These are phyloP conservation scores for Botrytis aclada DNA, from an alignment of 2,329 filamentous ascomycete genomes.

Conservation along the genomic window DNA sequence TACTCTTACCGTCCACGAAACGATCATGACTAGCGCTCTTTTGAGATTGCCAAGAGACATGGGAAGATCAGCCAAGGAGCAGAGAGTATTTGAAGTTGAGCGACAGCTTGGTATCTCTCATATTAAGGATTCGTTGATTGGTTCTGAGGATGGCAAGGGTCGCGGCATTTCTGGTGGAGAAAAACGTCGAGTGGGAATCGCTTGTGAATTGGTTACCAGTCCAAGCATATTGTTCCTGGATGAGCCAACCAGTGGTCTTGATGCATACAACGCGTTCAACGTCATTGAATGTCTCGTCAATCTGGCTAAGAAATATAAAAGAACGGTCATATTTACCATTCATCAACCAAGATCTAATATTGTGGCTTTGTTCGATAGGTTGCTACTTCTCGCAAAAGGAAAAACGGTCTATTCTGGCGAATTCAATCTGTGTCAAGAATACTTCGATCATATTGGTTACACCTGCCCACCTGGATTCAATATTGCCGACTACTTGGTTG, in stretches of 20 bases:
- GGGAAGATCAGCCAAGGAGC: slow-evolving; percentile 82
- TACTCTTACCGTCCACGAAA: slow-evolving; percentile 95
- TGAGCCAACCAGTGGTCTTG: slow-evolving; percentile 92
- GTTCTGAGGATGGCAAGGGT: slow-evolving; percentile 90
- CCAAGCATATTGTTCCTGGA: slow-evolving; percentile 96
- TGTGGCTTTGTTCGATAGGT: slow-evolving; percentile 89
- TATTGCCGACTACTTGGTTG: slow-evolving; percentile 95
- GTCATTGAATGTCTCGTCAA: slow-evolving; percentile 95
- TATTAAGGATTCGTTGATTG: slow-evolving; percentile 92
- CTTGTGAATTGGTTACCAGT: slow-evolving; percentile 95
- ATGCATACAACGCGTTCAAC: slow-evolving; percentile 97
- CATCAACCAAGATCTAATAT: slow-evolving; percentile 98
- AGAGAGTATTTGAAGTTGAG: slow-evolving; percentile 88
- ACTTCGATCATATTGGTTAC: slow-evolving; percentile 91
- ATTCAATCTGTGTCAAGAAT: slow-evolving; percentile 81
- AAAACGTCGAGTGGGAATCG: slow-evolving; percentile 93
- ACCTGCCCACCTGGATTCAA: slow-evolving; percentile 95
- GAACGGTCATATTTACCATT: slow-evolving; percentile 97
- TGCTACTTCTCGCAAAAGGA: slow-evolving; percentile 87
- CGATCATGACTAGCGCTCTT: slow-evolving; percentile 89
- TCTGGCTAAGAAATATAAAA: slow-evolving; percentile 91
- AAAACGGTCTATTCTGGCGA: slow-evolving; percentile 91
- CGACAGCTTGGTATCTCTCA: slow-evolving; percentile 91
- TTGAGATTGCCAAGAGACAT: slow-evolving; percentile 91
- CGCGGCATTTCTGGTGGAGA: slow-evolving; percentile 96